Evolutionary conservation across 176 grass and related monocot genomes (phyloP), one percentile per base, ranked within the genome.

Genomic region (Tillandsia leiboldiana): DNA sequence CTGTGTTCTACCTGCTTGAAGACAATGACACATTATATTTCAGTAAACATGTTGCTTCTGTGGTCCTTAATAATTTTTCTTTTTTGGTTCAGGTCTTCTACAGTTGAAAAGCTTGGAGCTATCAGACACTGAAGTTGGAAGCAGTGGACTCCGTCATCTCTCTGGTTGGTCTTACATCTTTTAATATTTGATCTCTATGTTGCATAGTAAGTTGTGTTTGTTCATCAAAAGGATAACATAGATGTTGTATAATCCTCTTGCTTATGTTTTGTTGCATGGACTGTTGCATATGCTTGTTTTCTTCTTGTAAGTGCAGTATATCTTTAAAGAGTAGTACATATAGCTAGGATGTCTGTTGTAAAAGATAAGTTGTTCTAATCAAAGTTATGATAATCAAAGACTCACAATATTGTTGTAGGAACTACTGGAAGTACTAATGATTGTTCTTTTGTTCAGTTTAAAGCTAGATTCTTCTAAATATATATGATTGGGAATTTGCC

Each of bases 61-160:
- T 70, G 7, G 56, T 81, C 56, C 50, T 24, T 8, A 53, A 17
- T 17, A 67, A 27, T 63, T 28, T 51, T 18, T 29, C 11, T 59
- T 51, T 50, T 13, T 80, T 48, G 12, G 92, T 50, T 72, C 75
- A 99, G 95, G 80, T 70, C 84, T 94, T 67, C 8, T 90, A 50
- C 82, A 84, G 58, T 63, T 99, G 72, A 88, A 72, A 88, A 85
- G 62, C 73, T 83, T 99, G 78, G 90, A 87, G 70, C 79, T 99
- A 66, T 99, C 95, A 7, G 95, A 99, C 50, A 99, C 89, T 50
- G 87, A 73, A 73, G 84, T 90, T 22, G 95, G 95, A 56, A 90
- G 77, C 87, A 99, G 77, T 82, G 95, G 95, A 66, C 78, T 99
- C 74, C 75, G 64, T 59, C 90, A 99, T 86, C 82, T 99, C n/a